phyloP scores from a whole-genome alignment of 2,329 filamentous ascomycete genomes.

The Calonectria pseudoturangicola region DNA sequence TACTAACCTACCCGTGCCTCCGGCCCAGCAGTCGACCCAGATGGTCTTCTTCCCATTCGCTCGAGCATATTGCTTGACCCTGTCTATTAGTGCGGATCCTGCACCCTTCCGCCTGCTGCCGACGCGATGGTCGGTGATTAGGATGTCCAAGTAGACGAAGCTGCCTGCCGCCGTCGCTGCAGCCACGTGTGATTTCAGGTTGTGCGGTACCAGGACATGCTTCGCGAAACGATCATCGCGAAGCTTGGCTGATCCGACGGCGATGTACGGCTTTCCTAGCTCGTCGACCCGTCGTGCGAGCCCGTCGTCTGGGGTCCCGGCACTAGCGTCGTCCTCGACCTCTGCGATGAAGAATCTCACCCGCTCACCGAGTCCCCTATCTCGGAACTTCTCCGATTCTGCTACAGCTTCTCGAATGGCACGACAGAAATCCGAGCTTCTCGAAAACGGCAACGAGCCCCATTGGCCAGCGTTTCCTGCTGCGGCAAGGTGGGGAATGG shows the following conservation, averaged over 20 bases:
- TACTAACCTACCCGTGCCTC: slow-evolving; percentile 50
- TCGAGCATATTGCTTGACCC: slow-evolving; percentile 45
- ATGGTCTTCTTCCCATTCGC: slow-evolving; percentile 45
- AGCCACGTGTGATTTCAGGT: slow-evolving; percentile 38
- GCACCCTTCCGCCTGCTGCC: slow-evolving; percentile 42
- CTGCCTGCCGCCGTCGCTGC: slow-evolving; percentile 41
- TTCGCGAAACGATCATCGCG: slow-evolving; percentile 35
- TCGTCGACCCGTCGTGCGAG: slow-evolving; percentile 46
- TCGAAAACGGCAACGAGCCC: slow-evolving; percentile 53
- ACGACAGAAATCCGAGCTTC: slow-evolving; percentile 48
- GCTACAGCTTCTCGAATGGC: slow-evolving; percentile 47
- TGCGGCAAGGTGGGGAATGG: slow-evolving; percentile 53
- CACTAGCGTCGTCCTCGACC: slow-evolving; percentile 37
- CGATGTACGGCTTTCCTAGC: slow-evolving; percentile 40
- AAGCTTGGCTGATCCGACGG: slow-evolving; percentile 44
- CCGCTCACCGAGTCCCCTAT: slow-evolving; percentile 49
- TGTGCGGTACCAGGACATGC: slow-evolving; percentile 41
- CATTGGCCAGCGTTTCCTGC: slow-evolving; percentile 56
- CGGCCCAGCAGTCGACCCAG: slow-evolving; percentile 56
- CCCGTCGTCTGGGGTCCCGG: slow-evolving; percentile 29
- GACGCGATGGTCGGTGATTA: slow-evolving; percentile 43
- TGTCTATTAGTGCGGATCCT: slow-evolving; percentile 42
- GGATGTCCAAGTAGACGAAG: slow-evolving; percentile 44
- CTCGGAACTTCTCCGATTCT: slow-evolving; percentile 52
- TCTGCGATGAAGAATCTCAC: slow-evolving; percentile 56